Evolutionary conservation across 177 flowering plant genomes (phyloP).

Genomic region (Vitis hybrid): DNA sequence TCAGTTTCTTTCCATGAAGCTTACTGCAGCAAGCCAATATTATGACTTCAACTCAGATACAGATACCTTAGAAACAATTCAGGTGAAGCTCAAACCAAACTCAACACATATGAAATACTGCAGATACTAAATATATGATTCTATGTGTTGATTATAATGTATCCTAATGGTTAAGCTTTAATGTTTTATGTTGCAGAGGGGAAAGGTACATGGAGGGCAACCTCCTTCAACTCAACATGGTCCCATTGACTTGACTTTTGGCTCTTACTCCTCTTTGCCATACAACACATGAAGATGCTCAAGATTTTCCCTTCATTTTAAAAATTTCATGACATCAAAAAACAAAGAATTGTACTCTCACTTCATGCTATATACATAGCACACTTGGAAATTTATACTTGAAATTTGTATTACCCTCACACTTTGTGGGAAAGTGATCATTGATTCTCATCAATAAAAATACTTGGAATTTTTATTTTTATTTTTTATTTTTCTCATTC

Average conservation of each 20-base stretch:
- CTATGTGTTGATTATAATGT: background rate
- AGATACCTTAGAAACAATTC: conserved; percentile 39
- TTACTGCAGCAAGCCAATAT: conserved; percentile 58
- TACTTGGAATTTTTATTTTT: too few relatives aligned
- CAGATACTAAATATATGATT: too few relatives aligned
- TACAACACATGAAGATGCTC: conserved; percentile 10
- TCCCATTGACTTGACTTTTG: conserved; percentile 36
- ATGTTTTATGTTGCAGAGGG: conserved; percentile 30
- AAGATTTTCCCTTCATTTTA: background rate
- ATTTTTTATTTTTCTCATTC: too few relatives aligned
- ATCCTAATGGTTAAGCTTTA: background rate
- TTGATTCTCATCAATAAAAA: too few relatives aligned
- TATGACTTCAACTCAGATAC: conserved; percentile 54
- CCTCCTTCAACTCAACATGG: conserved; percentile 32
- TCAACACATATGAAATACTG: too few relatives aligned
- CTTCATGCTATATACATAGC: conserved; percentile 9
- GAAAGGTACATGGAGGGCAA: conserved; percentile 36
- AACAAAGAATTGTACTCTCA: conserved; percentile 1
- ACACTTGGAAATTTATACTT: conserved; percentile 6
- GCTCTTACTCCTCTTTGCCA: conserved; percentile 11
- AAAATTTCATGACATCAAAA: background rate
- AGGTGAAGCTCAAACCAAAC: conserved; percentile 24
- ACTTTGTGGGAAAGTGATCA: too few relatives aligned
- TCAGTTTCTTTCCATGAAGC: conserved; percentile 70
- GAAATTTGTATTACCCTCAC: background rate